Evolutionary conservation across 257 asterid genomes (phyloP).

Genomic region (Thymus mandschuricus): DNA sequence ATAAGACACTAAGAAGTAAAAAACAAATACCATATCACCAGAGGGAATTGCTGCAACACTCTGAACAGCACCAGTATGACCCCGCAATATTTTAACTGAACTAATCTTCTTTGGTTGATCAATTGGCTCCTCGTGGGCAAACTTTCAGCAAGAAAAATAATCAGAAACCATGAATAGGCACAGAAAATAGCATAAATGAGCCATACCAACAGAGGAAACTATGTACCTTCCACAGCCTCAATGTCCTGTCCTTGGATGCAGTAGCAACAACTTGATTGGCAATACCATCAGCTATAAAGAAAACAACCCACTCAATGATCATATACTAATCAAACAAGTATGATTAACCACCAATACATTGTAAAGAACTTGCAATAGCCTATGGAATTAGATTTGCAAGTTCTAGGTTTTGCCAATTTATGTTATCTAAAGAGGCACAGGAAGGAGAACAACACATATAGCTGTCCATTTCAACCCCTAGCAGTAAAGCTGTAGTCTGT

Average conservation of each 20-base stretch:
- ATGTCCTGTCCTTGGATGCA: slow-evolving; percentile 88
- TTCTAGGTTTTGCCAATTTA: slow-evolving; percentile 6
- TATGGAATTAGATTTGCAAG: slow-evolving; percentile 6
- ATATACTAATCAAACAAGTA: slow-evolving; percentile 9
- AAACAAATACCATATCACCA: slow-evolving; percentile 69
- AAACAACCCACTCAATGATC: slow-evolving; percentile 26
- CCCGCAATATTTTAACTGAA: slow-evolving; percentile 66
- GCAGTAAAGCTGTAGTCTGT: neutral
- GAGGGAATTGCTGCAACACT: slow-evolving; percentile 71
- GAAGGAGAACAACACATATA: neutral
- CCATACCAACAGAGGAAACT: slow-evolving; percentile 23
- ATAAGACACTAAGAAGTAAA: slow-evolving; percentile 26
- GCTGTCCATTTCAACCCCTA: neutral
- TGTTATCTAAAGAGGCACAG: slow-evolving; percentile 9
- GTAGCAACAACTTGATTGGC: slow-evolving; percentile 73
- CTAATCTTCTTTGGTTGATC: slow-evolving; percentile 60
- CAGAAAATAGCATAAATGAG: slow-evolving; percentile 28
- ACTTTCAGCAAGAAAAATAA: slow-evolving; percentile 46
- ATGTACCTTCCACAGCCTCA: slow-evolving; percentile 90
- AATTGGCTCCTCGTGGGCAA: slow-evolving; percentile 54
- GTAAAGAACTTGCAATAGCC: neutral
- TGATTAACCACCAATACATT: neutral
- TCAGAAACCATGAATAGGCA: slow-evolving; percentile 27
- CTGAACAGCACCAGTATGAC: slow-evolving; percentile 89
- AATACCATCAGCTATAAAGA: slow-evolving; percentile 41